Percentiles rank a stretch among this genome's conserved stretches.
These are phyloP conservation scores for Corchorus capsularis DNA, from an alignment of 345 rosid genomes.

Conservation along the genomic window DNA sequence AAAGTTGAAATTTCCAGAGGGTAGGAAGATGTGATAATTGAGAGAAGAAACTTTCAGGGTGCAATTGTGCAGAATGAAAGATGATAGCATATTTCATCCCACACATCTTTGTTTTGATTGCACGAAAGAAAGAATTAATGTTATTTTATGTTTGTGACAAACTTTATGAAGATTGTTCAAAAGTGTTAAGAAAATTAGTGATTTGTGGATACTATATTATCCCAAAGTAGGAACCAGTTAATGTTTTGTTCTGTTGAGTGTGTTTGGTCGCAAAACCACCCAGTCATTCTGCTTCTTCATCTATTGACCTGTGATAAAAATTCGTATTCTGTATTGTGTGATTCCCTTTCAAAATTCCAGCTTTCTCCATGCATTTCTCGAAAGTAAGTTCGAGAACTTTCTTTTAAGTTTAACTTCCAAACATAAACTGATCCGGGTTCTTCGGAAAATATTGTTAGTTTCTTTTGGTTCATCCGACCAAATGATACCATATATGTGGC, in stretches of 20 bases:
- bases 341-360: not conserved
- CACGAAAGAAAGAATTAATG: conserved; percentile 7
- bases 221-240: conserved; percentile 7
- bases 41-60: not conserved
- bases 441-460: not conserved
- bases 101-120: conserved; percentile 16
- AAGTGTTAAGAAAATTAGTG: conserved; percentile 16
- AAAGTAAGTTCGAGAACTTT: too few relatives aligned
- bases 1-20: not conserved
- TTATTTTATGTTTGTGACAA: conserved; percentile 18
- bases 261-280: not conserved
- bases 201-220: not conserved
- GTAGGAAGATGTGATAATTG: conserved; percentile 6
- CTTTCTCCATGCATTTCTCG: not conserved
- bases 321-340: not conserved
- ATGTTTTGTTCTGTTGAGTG: conserved; percentile 3
- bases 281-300: not conserved
- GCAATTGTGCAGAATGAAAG: conserved; percentile 3
- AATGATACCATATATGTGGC: not conserved
- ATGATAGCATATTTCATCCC: not conserved
- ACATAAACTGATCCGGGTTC: too few relatives aligned
- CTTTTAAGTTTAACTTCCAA: too few relatives aligned
- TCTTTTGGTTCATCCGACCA: not conserved
- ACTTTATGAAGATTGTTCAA: conserved; percentile 19
- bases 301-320: not conserved